Evolutionary conservation across 345 rosid species (phyloP).

Genomic region (Lepidium didymum): DNA sequence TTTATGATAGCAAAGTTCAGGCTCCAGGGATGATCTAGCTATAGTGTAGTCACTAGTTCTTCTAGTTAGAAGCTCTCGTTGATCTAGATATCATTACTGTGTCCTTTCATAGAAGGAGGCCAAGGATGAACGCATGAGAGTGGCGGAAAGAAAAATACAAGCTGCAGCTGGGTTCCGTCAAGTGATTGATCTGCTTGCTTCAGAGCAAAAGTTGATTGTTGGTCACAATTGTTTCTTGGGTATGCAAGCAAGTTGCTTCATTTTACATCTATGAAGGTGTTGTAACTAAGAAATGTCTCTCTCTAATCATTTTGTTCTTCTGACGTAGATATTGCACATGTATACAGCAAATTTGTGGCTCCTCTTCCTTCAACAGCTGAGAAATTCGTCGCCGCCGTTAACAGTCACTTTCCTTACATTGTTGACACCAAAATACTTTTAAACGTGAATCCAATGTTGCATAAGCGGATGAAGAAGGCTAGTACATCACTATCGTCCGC

Average conservation of each 20-base stretch:
- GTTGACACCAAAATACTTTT: conserved; percentile 86
- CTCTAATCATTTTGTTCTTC: conserved; percentile 12
- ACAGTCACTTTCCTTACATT: conserved; percentile 57
- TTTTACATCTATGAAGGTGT: neutral
- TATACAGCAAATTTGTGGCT: conserved; percentile 70
- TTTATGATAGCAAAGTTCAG: neutral
- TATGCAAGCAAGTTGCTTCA: conserved; percentile 30
- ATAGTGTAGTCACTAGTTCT: neutral
- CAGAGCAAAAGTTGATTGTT: conserved; percentile 73
- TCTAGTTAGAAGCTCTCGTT: neutral
- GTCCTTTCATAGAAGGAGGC: conserved; percentile 54
- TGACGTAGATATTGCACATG: conserved; percentile 78
- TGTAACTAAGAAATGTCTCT: neutral
- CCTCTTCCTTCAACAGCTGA: conserved; percentile 76
- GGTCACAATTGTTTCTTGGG: conserved; percentile 96
- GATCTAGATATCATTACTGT: neutral
- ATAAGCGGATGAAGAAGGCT: conserved; percentile 52
- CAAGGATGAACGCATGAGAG: conserved; percentile 47
- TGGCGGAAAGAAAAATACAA: conserved; percentile 48
- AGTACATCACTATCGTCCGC: conserved; percentile 74
- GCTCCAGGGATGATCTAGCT: neutral
- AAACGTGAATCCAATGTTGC: conserved; percentile 46
- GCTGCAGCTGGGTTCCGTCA: conserved; percentile 79
- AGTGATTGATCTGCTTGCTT: conserved; percentile 83
- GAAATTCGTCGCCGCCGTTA: conserved; percentile 53